Evolutionary conservation across 208 protist species (phyloP), one percentile per base, ranked within the genome.

Genomic region (Kentomonas sorsogonicus): DNA sequence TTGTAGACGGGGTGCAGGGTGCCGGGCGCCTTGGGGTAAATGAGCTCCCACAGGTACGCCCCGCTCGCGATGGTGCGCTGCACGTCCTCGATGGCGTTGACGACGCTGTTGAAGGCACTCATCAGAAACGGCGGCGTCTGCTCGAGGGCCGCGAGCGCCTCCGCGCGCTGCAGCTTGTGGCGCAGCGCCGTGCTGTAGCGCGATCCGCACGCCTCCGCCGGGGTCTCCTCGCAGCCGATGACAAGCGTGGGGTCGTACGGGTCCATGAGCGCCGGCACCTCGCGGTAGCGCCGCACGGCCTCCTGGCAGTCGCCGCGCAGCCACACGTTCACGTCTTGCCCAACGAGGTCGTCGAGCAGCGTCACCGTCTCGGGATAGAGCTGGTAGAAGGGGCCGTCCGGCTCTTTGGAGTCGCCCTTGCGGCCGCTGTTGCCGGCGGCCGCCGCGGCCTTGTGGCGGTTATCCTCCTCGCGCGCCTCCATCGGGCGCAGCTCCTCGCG

Each of bases 1-100:
- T 96, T 96, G 75, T 94, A 96, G 9, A 94, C 83, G 9, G 90
- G 90, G 48, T 94, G 84, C 36, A 67, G 80, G 15, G 84, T 90
- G 3, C 72, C 83, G 1, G 83, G 77, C 13, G 77, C 86, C 47
- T 94, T 83, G 1, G 87, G 86, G 65, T 94, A 75, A 18, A 96
- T 78, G 20, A 96, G 67, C 67, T 96, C 86, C 87, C 90, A 96
- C 36, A 93, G 59, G 60, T 96, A 96, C 33, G 74, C 30, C 7
- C 83, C 85, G 11, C 44, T 34, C 6, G 53, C 62, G 16, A 92
- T 62, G 45, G 73, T 51, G 10, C 65, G 57, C 69, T 94, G 78
- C 43, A 63, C 64, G 46, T 82, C 48, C 48, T 89, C 74, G 30
- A 94, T 64, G 25, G 74, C 77, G 16, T 78, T 48, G 26, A 96